phyloP scores from a whole-genome alignment of 2,329 filamentous ascomycete species.

The Chaetomiaceae sp. region DNA sequence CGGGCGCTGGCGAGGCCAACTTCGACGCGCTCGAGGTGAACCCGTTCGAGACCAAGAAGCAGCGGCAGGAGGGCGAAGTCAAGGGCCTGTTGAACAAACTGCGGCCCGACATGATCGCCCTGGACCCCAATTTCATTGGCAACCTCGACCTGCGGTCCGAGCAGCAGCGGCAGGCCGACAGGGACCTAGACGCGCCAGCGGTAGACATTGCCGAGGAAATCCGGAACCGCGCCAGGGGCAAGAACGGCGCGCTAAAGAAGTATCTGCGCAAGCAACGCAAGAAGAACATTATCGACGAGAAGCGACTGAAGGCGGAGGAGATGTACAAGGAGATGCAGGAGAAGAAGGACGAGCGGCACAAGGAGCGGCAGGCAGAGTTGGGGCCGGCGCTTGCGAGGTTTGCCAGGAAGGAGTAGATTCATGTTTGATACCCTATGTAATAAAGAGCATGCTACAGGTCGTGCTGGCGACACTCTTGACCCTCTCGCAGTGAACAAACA shows the following conservation, averaged over 20 bases:
- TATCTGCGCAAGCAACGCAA: conserved; percentile 87
- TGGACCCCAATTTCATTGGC: conserved; percentile 89
- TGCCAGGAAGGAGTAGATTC: conserved; percentile 61
- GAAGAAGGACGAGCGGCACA: conserved; percentile 57
- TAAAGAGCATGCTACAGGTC: background rate
- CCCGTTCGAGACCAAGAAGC: conserved; percentile 89
- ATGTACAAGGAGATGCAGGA: conserved; percentile 69
- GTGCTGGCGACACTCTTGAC: background rate
- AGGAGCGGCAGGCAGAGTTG: conserved; percentile 66
- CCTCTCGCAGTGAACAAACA: no score
- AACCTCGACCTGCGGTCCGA: conserved; percentile 78
- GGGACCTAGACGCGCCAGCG: conserved; percentile 69
- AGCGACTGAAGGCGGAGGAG: conserved; percentile 80
- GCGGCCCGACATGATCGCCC: conserved; percentile 91
- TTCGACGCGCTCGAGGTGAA: conserved; percentile 91
- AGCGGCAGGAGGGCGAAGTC: conserved; percentile 89
- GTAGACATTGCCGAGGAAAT: conserved; percentile 56
- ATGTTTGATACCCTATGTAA: conserved; percentile 33
- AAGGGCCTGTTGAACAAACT: conserved; percentile 89
- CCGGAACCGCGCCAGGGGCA: conserved; percentile 76
- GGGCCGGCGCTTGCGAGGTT: conserved; percentile 86
- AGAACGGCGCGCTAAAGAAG: conserved; percentile 83
- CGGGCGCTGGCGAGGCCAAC: conserved; percentile 94
- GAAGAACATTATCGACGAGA: conserved; percentile 95
- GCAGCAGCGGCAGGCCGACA: conserved; percentile 70